Conservation (phyloP, 2,329 filamentous ascomycete genomes). For the Aureobasidium sp. region DNA sequence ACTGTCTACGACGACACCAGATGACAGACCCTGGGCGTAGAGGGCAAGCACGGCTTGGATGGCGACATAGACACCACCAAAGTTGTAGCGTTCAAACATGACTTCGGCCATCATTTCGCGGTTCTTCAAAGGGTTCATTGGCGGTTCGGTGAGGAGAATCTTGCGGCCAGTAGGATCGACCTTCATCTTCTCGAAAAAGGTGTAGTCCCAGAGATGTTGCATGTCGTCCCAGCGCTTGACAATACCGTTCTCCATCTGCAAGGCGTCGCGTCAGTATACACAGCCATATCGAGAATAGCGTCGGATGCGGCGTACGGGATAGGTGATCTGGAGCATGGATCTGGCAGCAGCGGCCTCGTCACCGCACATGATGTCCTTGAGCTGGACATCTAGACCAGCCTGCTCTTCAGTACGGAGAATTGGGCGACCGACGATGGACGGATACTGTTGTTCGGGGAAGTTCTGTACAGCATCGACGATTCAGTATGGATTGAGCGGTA, state of each 20-base stretch:
- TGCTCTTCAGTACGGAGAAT: slow-evolving; percentile 94
- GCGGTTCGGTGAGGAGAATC: slow-evolving; percentile 93
- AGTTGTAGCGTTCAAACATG: slow-evolving; percentile 97
- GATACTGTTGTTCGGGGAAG: slow-evolving; percentile 98
- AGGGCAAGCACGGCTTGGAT: slow-evolving; percentile 94
- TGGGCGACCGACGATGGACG: slow-evolving; percentile 93
- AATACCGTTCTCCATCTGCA: slow-evolving; percentile 95
- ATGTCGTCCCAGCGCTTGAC: slow-evolving; percentile 99
- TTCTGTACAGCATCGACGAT: slow-evolving; percentile 52
- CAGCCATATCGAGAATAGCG: neutral
- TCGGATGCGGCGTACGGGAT: slow-evolving; percentile 55
- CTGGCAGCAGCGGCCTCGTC: slow-evolving; percentile 94
- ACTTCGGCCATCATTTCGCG: slow-evolving; percentile 97
- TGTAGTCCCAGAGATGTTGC: slow-evolving; percentile 99
- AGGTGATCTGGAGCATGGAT: slow-evolving; percentile 97
- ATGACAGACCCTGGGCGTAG: slow-evolving; percentile 79
- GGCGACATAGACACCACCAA: slow-evolving; percentile 94
- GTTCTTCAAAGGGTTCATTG: slow-evolving; percentile 96
- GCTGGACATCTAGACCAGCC: slow-evolving; percentile 57
- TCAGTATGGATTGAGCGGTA: neutral
- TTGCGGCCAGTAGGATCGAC: slow-evolving; percentile 86
- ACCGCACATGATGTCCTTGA: slow-evolving; percentile 99
- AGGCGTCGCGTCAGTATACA: slow-evolving; percentile 17
- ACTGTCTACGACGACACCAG: slow-evolving; percentile 97
- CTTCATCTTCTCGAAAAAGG: slow-evolving; percentile 94